Conservation (phyloP, 345 rosid genomes). For the Abelmoschus esculentus region DNA sequence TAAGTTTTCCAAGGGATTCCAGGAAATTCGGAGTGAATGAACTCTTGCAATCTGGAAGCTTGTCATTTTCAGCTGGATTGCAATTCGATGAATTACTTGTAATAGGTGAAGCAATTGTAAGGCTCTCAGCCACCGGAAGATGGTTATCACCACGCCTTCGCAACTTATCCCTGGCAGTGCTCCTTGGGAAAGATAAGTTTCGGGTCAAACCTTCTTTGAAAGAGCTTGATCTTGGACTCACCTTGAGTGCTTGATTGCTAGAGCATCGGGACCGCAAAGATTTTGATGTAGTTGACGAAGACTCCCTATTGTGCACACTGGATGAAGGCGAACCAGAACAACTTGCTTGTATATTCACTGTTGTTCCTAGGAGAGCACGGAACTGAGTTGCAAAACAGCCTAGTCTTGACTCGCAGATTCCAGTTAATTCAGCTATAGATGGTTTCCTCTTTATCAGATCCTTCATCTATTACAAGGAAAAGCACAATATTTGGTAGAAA, state of each 20-base stretch:
- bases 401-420: slow-evolving; percentile 81
- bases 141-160: slow-evolving; percentile 52
- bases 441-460: slow-evolving; percentile 80
- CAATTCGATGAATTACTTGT: slow-evolving; percentile 24
- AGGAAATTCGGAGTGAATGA: slow-evolving; percentile 26
- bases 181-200: slow-evolving; percentile 42
- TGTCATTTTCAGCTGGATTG: slow-evolving; percentile 23
- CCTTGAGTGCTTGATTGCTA: slow-evolving; percentile 38
- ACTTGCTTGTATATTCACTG: slow-evolving; percentile 24
- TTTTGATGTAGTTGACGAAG: slow-evolving; percentile 25
- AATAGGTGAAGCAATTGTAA: slow-evolving; percentile 25
- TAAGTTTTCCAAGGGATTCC: slow-evolving; percentile 36
- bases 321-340: slow-evolving; percentile 18
- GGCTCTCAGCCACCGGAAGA: slow-evolving; percentile 40
- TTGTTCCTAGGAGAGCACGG: slow-evolving; percentile 61
- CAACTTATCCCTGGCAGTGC: slow-evolving; percentile 53
- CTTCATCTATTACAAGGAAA: slow-evolving; percentile 46
- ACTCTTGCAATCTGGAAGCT: slow-evolving; percentile 17
- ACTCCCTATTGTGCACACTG: slow-evolving; percentile 17
- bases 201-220: slow-evolving; percentile 57
- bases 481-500: slow-evolving; percentile 4
- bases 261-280: slow-evolving; percentile 40
- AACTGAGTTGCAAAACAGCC: slow-evolving; percentile 81
- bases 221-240: slow-evolving; percentile 71
- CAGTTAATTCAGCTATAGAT: slow-evolving; percentile 79